These are phyloP conservation scores for Naganishia randhawae DNA, from an alignment of 768 basidiomycete genomes.

Conservation along the genomic window DNA sequence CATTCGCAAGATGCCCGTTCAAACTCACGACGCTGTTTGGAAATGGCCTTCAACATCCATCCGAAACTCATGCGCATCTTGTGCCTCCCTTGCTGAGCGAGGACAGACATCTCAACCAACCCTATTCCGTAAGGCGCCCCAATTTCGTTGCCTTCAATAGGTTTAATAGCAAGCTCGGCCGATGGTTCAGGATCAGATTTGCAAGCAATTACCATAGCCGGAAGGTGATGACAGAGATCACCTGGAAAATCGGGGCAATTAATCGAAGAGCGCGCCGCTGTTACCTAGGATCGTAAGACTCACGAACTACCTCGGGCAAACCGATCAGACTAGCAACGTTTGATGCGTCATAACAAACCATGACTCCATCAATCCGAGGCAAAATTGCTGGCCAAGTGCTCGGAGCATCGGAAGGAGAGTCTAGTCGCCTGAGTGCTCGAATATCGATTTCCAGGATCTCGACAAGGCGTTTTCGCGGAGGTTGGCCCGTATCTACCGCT, in stretches of 20 bases:
- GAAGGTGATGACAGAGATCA: constrained; percentile 61
- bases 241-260: not conserved
- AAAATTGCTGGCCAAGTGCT: constrained; percentile 58
- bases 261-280: not conserved
- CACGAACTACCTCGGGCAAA: constrained; percentile 68
- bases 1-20: not conserved
- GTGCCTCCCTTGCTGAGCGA: constrained; percentile 59
- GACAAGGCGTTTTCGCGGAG: constrained; percentile 36
- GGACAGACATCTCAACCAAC: constrained; percentile 67
- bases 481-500: constrained; percentile 40
- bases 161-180: constrained; percentile 39
- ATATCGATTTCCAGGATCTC: constrained; percentile 47
- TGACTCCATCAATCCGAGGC: constrained; percentile 67
- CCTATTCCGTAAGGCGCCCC: constrained; percentile 68
- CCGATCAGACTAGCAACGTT: constrained; percentile 62
- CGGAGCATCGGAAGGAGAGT: not conserved
- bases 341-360: constrained; percentile 81
- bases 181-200: constrained; percentile 65
- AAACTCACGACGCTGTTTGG: constrained; percentile 22
- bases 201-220: constrained; percentile 74
- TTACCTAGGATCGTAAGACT: constrained; percentile 48
- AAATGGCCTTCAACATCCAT: constrained; percentile 41
- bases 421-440: constrained; percentile 33
- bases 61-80: constrained; percentile 61
- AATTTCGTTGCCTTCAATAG: constrained; percentile 52